Evolutionary conservation across 2,329 filamentous ascomycete genomes (phyloP).

Genomic region (Pyrenochaeta sp.): DNA sequence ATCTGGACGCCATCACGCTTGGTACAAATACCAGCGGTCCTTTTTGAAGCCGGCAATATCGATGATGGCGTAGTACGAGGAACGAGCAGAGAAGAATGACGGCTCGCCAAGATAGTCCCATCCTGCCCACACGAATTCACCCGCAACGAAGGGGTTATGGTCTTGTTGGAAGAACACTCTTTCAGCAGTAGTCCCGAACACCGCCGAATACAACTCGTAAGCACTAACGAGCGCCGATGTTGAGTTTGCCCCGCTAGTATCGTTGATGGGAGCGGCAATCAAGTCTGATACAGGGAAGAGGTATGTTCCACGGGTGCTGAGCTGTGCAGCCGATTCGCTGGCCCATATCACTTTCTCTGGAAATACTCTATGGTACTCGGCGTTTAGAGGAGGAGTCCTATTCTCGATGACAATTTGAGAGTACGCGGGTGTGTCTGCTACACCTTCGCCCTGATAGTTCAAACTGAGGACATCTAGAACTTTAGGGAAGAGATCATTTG

Average conservation of each 20-base stretch:
- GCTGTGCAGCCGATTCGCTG: slow-evolving; percentile 48
- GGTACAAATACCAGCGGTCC: slow-evolving; percentile 65
- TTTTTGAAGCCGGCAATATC: slow-evolving; percentile 67
- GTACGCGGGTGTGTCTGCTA: neutral
- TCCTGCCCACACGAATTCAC: slow-evolving; percentile 64
- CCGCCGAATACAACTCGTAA: slow-evolving; percentile 62
- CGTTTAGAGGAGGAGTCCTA: slow-evolving; percentile 53
- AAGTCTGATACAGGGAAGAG: slow-evolving; percentile 60
- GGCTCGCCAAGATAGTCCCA: slow-evolving; percentile 63
- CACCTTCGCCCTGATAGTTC: slow-evolving; percentile 66
- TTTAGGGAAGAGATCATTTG: slow-evolving; percentile 50
- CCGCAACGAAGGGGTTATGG: slow-evolving; percentile 59
- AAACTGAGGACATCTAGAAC: slow-evolving; percentile 60
- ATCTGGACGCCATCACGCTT: slow-evolving; percentile 63
- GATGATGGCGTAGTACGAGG: slow-evolving; percentile 65
- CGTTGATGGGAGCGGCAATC: slow-evolving; percentile 43
- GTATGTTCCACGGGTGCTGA: slow-evolving; percentile 63
- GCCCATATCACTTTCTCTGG: slow-evolving; percentile 56
- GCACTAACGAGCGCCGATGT: slow-evolving; percentile 50
- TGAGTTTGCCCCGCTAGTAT: neutral
- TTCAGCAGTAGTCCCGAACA: slow-evolving; percentile 61
- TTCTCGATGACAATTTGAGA: slow-evolving; percentile 32
- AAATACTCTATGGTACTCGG: slow-evolving; percentile 54
- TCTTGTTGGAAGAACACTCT: slow-evolving; percentile 64
- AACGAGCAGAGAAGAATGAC: slow-evolving; percentile 58